Conservation (phyloP, 176 grass and related monocot species). For the Aegilops speltoides region DNA sequence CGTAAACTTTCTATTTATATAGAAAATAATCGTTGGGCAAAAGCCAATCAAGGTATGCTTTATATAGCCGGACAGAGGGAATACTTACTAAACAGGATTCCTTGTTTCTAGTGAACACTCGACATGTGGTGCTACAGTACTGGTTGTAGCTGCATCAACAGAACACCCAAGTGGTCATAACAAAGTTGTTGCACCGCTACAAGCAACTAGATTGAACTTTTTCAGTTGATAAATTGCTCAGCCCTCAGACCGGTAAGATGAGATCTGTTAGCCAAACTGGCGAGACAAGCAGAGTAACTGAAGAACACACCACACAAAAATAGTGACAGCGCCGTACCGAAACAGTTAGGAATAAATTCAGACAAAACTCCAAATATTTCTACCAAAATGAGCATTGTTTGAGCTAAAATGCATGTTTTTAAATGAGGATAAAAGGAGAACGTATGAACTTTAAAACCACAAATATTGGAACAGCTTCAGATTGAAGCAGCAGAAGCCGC, state of each 20-base stretch:
- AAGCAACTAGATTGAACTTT: neutral
- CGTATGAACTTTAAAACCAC: neutral
- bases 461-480: neutral
- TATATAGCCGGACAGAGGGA: neutral
- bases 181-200: neutral
- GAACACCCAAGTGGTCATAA: neutral
- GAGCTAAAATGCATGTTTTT: too few relatives aligned
- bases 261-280: too few relatives aligned
- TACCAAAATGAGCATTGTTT: too few relatives aligned
- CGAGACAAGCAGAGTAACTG: too few relatives aligned
- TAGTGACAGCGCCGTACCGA: too few relatives aligned
- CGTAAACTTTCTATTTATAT: neutral
- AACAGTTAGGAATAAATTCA: too few relatives aligned
- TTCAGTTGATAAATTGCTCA: too few relatives aligned
- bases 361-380: too few relatives aligned
- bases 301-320: too few relatives aligned
- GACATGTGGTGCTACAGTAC: neutral
- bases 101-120: neutral
- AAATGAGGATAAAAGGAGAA: neutral
- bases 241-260: too few relatives aligned
- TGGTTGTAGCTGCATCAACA: neutral
- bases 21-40: neutral
- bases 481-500: neutral
- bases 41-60: neutral
- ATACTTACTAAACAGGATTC: neutral